Evolutionary conservation across 192 early-diverging fungal species (phyloP).

Genomic region (Chytriomyces sp.): DNA sequence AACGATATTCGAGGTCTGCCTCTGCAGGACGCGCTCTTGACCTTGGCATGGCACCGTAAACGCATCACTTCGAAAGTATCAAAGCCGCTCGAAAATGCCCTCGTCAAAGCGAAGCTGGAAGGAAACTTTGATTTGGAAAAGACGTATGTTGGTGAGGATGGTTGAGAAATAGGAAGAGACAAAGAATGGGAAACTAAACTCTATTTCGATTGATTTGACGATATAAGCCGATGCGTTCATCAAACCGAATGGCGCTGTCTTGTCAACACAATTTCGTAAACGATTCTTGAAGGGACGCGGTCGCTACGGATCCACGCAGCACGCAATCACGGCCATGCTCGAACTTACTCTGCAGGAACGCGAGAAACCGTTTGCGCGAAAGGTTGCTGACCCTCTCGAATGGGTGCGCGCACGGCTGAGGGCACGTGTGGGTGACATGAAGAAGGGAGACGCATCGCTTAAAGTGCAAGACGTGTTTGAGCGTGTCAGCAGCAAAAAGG

Average conservation of each 20-base stretch:
- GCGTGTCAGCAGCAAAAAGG: background rate
- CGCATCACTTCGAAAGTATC: conserved; percentile 41
- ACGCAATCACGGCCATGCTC: conserved; percentile 40
- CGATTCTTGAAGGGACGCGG: conserved; percentile 53
- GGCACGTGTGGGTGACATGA: background rate
- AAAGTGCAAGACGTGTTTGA: background rate
- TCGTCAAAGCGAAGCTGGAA: conserved; percentile 48
- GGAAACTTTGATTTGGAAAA: conserved; percentile 47
- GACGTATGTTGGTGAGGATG: conserved; percentile 55
- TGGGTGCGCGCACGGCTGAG: conserved; percentile 48
- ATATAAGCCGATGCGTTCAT: conserved; percentile 52
- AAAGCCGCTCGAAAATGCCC: conserved; percentile 41
- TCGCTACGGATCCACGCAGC: conserved; percentile 58
- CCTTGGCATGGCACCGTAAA: conserved; percentile 46
- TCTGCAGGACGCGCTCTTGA: conserved; percentile 47
- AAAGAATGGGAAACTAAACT: no score
- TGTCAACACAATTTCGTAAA: conserved; percentile 37
- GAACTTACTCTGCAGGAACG: conserved; percentile 56
- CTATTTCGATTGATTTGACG: no score
- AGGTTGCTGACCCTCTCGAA: conserved; percentile 49
- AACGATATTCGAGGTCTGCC: conserved; percentile 49
- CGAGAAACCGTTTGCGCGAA: conserved; percentile 36
- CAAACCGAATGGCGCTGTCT: conserved; percentile 41
- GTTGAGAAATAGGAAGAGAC: no score
- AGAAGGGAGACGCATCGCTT: background rate